Evolutionary conservation across 768 basidiomycete species (phyloP).

Genomic region (Tylopilus vinaceipallidus): DNA sequence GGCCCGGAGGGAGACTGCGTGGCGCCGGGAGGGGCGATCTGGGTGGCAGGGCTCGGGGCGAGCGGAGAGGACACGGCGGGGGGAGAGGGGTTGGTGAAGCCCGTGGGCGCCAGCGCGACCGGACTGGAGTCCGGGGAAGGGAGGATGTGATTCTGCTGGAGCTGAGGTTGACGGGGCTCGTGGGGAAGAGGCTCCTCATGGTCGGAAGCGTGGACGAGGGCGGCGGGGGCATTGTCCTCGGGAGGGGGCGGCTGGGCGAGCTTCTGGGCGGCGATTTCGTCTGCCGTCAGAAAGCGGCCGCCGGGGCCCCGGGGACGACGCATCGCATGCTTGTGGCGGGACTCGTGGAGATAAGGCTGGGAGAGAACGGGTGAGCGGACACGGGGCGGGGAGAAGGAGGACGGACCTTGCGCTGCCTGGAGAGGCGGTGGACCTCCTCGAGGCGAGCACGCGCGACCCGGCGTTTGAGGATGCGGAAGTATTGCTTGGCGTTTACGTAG

Average conservation of each 20-base stretch:
- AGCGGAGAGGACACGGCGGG: slow-evolving; percentile 21
- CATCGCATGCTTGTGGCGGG: slow-evolving; percentile 97
- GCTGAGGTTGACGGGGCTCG: slow-evolving; percentile 16
- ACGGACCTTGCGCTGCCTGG: slow-evolving; percentile 85
- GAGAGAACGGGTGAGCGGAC: slow-evolving; percentile 9
- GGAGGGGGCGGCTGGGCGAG: slow-evolving; percentile 32
- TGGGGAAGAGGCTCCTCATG: slow-evolving; percentile 11
- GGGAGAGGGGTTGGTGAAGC: slow-evolving; percentile 24
- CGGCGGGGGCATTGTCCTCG: slow-evolving; percentile 19
- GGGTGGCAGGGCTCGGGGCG: slow-evolving; percentile 12
- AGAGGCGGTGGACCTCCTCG: slow-evolving; percentile 91
- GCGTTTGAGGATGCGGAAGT: slow-evolving; percentile 96
- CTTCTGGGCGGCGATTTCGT: slow-evolving; percentile 88
- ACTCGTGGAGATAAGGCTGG: slow-evolving; percentile 97
- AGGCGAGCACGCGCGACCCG: slow-evolving; percentile 86
- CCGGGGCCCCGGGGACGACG: slow-evolving; percentile 95
- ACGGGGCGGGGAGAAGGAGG: not conserved
- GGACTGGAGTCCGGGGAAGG: slow-evolving; percentile 14
- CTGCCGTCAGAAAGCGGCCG: slow-evolving; percentile 94
- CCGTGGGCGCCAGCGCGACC: slow-evolving; percentile 10
- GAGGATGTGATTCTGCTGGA: slow-evolving; percentile 16
- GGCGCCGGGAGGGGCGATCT: slow-evolving; percentile 18
- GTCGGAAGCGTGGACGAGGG: slow-evolving; percentile 19
- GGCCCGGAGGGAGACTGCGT: slow-evolving; percentile 23
- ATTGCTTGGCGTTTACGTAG: slow-evolving; percentile 99